Evolutionary conservation across 2,329 filamentous ascomycete genomes (phyloP), one percentile per base, ranked within the genome.

Genomic region (Xylariaceae sp.): DNA sequence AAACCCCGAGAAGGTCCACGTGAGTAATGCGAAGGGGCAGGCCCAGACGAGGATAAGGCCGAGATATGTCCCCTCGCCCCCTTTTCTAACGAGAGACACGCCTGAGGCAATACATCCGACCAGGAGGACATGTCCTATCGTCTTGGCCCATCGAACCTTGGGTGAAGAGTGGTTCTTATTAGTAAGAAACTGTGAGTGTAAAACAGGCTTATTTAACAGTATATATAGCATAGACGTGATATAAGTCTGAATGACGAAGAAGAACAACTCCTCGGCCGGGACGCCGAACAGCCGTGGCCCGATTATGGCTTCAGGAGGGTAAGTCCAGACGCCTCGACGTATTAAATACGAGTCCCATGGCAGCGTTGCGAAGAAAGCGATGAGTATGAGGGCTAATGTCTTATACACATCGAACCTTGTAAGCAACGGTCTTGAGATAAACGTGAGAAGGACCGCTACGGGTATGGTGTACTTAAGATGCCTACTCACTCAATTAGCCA

Each of bases 271-370:
- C 66, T 91, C 89, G 3, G 81, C 70, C 0, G 89, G 89, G 18
- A 91, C 89, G n/a, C 77, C 75, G 64, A 83, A 83, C 16, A 90
- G 68, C 1, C 78, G 86, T 0, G 79, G 79, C 0, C 89, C 89
- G 37, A 88, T 66, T 29, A 91, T 82, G 19, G 83, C 88, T 65
- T 85, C 75, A 10, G 78, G 73, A 1, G 89, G 88, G 66, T 91
- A 92, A 9, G 84, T 86, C 89, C 89, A 91, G 67, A 91, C 81
- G 44, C 79, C 75, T 51, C 78, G 83, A 61, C 80, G 81, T 64
- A 92, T 89, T 41, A 91, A 79, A 70, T 90, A 90, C 7, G 87
- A 89, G 66, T 91, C 89, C 89, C 89, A 92, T 29, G 89, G 89
- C 21, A 88, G 85, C 0, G 89, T 90, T 3, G 88, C 82, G 21